A percentile compares a stretch with the other conserved stretches of the same genome.
Evolutionary conservation across 73 alveolate species (phyloP).

Genomic region (Paramecium bursaria): DNA sequence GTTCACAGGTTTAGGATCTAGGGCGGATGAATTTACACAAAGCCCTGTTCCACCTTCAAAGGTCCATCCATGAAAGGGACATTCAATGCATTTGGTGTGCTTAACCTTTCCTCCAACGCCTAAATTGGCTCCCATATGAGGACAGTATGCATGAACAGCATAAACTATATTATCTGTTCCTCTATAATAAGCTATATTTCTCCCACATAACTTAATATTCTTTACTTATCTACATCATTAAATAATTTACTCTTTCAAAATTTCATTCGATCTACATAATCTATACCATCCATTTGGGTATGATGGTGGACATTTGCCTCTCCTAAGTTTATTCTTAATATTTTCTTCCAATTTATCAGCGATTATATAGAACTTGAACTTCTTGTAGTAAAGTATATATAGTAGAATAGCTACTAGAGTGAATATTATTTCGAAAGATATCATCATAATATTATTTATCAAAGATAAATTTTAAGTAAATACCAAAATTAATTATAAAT

Average conservation of each 20-base stretch:
- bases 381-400: neutral
- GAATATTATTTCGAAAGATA: constrained; percentile 13
- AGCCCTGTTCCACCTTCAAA: constrained; percentile 76
- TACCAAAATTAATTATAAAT: too few species aligned
- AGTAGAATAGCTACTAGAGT: neutral
- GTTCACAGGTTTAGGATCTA: constrained; percentile 58
- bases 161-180: constrained; percentile 74
- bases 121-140: constrained; percentile 79
- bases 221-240: constrained; percentile 58
- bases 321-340: constrained; percentile 25
- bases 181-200: constrained; percentile 71
- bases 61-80: constrained; percentile 83
- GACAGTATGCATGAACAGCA: constrained; percentile 76
- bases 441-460: too few species aligned
- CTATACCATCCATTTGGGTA: constrained; percentile 64
- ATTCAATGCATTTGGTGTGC: constrained; percentile 67
- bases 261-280: constrained; percentile 36
- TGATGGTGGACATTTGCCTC: constrained; percentile 62
- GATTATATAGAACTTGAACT: constrained; percentile 38
- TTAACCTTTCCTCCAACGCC: constrained; percentile 76
- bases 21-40: constrained; percentile 65
- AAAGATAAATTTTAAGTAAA: too few species aligned
- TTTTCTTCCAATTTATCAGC: neutral
- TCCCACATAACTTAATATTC: constrained; percentile 62
- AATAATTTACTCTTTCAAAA: constrained; percentile 40